phyloP scores from a whole-genome alignment of 352 stramenopile species.

The Globisporangium apiculatum region DNA sequence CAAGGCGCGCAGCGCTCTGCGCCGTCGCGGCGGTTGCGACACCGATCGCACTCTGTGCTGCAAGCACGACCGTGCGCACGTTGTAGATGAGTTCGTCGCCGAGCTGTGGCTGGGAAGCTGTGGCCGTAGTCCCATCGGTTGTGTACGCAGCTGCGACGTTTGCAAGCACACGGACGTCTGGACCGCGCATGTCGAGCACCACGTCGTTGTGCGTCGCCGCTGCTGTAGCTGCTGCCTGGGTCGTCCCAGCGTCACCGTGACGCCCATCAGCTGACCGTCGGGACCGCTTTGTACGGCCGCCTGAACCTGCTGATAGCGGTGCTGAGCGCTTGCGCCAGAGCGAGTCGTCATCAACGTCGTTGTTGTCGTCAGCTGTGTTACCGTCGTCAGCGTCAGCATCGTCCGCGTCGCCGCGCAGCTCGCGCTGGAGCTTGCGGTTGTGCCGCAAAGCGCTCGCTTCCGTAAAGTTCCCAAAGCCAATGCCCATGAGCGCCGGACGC shows the following conservation, averaged over 20 bases:
- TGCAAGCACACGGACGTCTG: constrained; percentile 65
- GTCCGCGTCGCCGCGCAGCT: constrained; percentile 78
- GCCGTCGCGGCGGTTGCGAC: constrained; percentile 70
- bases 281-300: background rate
- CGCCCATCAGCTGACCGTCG: background rate
- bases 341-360: constrained; percentile 57
- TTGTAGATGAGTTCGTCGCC: constrained; percentile 91
- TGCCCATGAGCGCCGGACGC: constrained; percentile 87
- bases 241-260: too few relatives aligned
- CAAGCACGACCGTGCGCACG: constrained; percentile 82
- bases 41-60: constrained; percentile 71
- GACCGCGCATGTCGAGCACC: constrained; percentile 87
- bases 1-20: constrained; percentile 33
- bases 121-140: constrained; percentile 14
- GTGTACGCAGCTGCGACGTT: constrained; percentile 65
- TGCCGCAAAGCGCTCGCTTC: constrained; percentile 89
- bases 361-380: constrained; percentile 16
- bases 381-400: constrained; percentile 25
- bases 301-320: constrained; percentile 12
- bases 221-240: too few relatives aligned
- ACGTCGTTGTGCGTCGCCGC: constrained; percentile 31
- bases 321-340: constrained; percentile 77
- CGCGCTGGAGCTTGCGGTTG: constrained; percentile 89
- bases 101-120: constrained; percentile 52
- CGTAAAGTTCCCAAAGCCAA: constrained; percentile 93